Base-by-base conservation (phyloP, 257 asterid species). In the Verbena officinalis region DNA sequence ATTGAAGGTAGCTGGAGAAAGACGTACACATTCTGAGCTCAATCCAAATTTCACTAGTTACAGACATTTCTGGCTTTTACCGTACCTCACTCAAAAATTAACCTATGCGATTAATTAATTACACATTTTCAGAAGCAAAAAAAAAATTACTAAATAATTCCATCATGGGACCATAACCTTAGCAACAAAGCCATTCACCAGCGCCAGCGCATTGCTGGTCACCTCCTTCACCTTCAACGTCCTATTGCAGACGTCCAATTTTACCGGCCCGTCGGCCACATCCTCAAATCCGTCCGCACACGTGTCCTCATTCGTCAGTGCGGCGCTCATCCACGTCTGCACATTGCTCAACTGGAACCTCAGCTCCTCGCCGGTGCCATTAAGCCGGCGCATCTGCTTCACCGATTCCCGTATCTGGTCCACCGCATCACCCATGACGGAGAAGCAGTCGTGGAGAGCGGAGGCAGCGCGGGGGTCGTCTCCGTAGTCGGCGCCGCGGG, bases 281-380 rank as follows among this genome's bases (percentile, higher is more conserved):
- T 78, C 97, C 11, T 73, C 81, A 39, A 91, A 86, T 16, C 98
- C 95, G 16, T 91, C 98, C 9, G 75, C 74, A 30, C 97, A 90
- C 49, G 96, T 88, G 76, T 88, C 96, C 79, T 88, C 96, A 10
- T 86, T 83, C 7, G 91, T 91, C 80, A 88, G 52, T 2, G 97
- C 96, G 0, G 97, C 93, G 63, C 97, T 91, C 91, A 91, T 83
- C 98, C 98, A 91, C 50, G 97, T 91, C 89, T 86, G 96, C 43
- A 91, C 91, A 48, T 91, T 83, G 68, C 88, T 83, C 73, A 88
- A 52, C 71, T 84, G 83, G 64, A 81, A 86, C 82, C 81, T 73
- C 57, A 84, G 64, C 67, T 86, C 77, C 77, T 77, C 81, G 1
- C 78, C 77, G 14, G 72, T 11, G 34, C 77, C 83, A 0, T 50